Evolutionary conservation across 108 stramenopile species (phyloP).

Genomic region (Mediolabrus comicus): DNA sequence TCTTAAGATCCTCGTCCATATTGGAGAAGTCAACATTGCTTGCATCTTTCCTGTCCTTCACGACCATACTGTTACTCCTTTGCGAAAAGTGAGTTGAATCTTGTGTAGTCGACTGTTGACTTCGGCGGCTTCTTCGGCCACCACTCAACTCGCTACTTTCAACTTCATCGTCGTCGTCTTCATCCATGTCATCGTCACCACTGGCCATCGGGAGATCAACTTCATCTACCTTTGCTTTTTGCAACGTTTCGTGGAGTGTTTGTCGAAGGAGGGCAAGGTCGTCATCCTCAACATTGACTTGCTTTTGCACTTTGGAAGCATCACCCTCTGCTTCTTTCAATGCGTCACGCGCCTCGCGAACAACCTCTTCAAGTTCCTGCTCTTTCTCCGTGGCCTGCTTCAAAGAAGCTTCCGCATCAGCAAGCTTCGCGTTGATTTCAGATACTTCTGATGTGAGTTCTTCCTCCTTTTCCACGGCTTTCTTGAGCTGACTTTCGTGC

Average conservation of each 20-base stretch:
- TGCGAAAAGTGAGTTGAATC: constrained; percentile 82
- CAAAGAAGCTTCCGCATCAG: constrained; percentile 71
- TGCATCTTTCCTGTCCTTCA: constrained; percentile 73
- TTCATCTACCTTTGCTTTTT: constrained; percentile 88
- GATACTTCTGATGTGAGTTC: constrained; percentile 36
- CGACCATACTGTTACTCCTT: constrained; percentile 69
- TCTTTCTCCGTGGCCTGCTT: constrained; percentile 59
- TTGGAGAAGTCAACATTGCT: constrained; percentile 77
- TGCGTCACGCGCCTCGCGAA: constrained; percentile 61
- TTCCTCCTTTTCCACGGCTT: constrained; percentile 41
- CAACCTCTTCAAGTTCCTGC: constrained; percentile 62
- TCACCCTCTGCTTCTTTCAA: constrained; percentile 69
- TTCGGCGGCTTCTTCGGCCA: constrained; percentile 7
- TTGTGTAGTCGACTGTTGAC: constrained; percentile 54
- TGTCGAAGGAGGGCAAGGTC: constrained; percentile 80
- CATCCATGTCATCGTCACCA: constrained; percentile 36
- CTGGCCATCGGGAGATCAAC: constrained; percentile 73
- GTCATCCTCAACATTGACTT: constrained; percentile 63
- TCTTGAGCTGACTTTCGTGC: constrained; percentile 49
- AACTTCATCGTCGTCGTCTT: constrained; percentile 50
- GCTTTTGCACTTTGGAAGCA: constrained; percentile 57
- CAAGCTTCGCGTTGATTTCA: constrained; percentile 60
- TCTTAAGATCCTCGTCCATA: constrained; percentile 64
- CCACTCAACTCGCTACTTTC: constrained; percentile 45
- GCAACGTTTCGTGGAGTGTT: constrained; percentile 89